Percentiles rank a stretch among this genome's conserved stretches.
phyloP scores from a whole-genome alignment of 805 yeast species.

The Teunomyces funiuensis region DNA sequence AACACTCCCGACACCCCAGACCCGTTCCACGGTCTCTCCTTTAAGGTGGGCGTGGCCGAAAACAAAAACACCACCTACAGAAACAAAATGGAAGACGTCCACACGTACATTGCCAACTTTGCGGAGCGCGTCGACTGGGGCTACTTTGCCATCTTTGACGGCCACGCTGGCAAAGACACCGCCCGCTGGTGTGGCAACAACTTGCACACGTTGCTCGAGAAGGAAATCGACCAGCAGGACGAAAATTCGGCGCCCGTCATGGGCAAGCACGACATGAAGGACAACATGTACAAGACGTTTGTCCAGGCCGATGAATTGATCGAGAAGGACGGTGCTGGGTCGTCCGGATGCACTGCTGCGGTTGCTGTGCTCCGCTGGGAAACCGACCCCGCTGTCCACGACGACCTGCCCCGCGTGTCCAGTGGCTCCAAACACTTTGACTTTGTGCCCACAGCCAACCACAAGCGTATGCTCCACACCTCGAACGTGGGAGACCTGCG shows the following conservation, averaged over 20 bases:
- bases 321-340: conserved; percentile 58
- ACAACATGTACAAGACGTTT: conserved; percentile 67
- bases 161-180: conserved; percentile 92
- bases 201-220: conserved; percentile 68
- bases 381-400: conserved; percentile 16
- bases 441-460: conserved; percentile 47
- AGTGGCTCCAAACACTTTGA: conserved; percentile 35
- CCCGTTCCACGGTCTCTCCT: conserved; percentile 62
- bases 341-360: conserved; percentile 93
- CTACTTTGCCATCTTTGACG: conserved; percentile 92
- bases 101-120: conserved; percentile 87
- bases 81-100: conserved; percentile 94
- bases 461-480: conserved; percentile 78
- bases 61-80: conserved; percentile 79
- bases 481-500: conserved; percentile 96
- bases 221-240: conserved; percentile 38
- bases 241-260: conserved; percentile 18
- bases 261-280: conserved; percentile 53
- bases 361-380: conserved; percentile 93
- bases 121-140: conserved; percentile 93
- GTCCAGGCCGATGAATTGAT: conserved; percentile 72
- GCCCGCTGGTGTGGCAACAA: conserved; percentile 95
- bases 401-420: conserved; percentile 5
- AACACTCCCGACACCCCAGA: conserved; percentile 17
- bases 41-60: conserved; percentile 88